A percentile compares a stretch with the other conserved stretches of the same genome.
phyloP scores from a whole-genome alignment of 176 grass and related monocot species.

The Eragrostis curvula region DNA sequence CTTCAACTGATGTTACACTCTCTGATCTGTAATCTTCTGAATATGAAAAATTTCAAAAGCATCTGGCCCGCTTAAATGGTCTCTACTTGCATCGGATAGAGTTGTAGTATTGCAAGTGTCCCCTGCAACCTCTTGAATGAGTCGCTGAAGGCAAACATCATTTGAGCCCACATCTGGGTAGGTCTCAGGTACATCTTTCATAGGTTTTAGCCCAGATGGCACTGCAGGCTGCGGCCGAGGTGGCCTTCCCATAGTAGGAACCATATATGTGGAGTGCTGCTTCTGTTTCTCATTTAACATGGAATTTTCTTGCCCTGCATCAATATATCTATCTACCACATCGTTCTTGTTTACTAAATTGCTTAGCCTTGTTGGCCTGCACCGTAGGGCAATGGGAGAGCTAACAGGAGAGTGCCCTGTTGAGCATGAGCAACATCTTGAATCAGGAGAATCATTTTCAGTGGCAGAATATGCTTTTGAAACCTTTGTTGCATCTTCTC shows the following conservation, averaged over 20 bases:
- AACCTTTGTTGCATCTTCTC: conserved; percentile 20
- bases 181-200: conserved; percentile 40
- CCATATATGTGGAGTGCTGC: conserved; percentile 43
- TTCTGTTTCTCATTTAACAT: conserved; percentile 36
- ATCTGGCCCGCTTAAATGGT: conserved; percentile 27
- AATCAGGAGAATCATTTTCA: conserved; percentile 57
- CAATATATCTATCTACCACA: conserved; percentile 72
- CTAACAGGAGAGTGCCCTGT: conserved; percentile 59
- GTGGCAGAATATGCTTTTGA: conserved; percentile 28
- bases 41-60: conserved; percentile 40
- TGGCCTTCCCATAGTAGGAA: conserved; percentile 62
- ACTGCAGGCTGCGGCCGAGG: conserved; percentile 52
- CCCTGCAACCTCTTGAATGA: conserved; percentile 31
- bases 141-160: conserved; percentile 8
- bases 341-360: conserved; percentile 57
- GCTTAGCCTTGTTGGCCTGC: conserved; percentile 50
- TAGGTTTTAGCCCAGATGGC: conserved; percentile 46
- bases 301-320: conserved; percentile 56
- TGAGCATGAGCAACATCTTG: conserved; percentile 60
- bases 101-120: conserved; percentile 23
- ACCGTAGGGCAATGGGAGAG: conserved; percentile 54
- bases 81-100: conserved; percentile 23
- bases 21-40: conserved; percentile 54
- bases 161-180: conserved; percentile 43
- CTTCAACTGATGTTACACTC: conserved; percentile 65